phyloP scores from a whole-genome alignment of 2,329 filamentous ascomycete species.

The Aspergillus ustus region DNA sequence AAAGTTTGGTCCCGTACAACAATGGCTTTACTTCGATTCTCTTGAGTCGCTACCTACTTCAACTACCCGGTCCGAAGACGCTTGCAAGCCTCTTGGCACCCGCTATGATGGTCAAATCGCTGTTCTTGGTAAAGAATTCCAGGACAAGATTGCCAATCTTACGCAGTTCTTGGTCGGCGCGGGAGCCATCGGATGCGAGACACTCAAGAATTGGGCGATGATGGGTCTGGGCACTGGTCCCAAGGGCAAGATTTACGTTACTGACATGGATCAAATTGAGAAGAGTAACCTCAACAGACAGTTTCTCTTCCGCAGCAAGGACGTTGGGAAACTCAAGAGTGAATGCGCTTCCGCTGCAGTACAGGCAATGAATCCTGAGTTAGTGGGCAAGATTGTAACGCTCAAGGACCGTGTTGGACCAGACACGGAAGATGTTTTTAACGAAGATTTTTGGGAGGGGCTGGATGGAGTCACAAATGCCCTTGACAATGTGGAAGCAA shows the following conservation, averaged over 20 bases:
- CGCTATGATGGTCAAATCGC: constrained; percentile 97
- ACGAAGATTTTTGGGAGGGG: constrained; percentile 86
- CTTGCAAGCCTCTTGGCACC: constrained; percentile 81
- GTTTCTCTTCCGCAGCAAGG: constrained; percentile 90
- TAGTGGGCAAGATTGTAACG: constrained; percentile 81
- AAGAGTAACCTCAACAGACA: constrained; percentile 98
- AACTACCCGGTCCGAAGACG: constrained; percentile 76
- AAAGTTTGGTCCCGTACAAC: constrained; percentile 93
- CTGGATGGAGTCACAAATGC: constrained; percentile 96
- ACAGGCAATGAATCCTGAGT: constrained; percentile 91
- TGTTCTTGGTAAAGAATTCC: constrained; percentile 90
- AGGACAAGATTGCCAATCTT: constrained; percentile 88
- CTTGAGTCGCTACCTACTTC: constrained; percentile 89
- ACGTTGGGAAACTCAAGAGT: constrained; percentile 96
- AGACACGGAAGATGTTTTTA: constrained; percentile 92
- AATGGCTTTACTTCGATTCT: constrained; percentile 98
- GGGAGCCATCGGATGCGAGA: constrained; percentile 97
- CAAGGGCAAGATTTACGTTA: constrained; percentile 86
- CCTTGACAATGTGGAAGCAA: constrained; percentile 94
- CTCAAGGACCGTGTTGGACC: constrained; percentile 87
- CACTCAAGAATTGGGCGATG: constrained; percentile 99
- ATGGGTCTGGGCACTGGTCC: constrained; percentile 90
- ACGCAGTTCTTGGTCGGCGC: constrained; percentile 95
- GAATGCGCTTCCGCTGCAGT: constrained; percentile 90
- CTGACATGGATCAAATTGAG: constrained; percentile 98